Evolutionary conservation across 768 basidiomycete genomes (phyloP), one percentile per base, ranked within the genome.

Genomic region (Mycena floridula): DNA sequence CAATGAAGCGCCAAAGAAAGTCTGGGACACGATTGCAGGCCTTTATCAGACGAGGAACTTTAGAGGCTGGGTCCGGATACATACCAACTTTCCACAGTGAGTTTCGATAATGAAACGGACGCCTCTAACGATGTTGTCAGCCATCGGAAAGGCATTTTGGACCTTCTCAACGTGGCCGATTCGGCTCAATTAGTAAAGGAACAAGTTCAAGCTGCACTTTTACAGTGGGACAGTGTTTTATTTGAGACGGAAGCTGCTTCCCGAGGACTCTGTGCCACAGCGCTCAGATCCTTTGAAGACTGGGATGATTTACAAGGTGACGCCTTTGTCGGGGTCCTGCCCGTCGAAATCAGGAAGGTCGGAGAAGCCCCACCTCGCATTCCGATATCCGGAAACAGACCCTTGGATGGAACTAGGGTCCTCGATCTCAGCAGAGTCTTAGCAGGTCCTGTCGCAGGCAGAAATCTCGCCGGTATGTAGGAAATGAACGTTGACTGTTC

Each of bases 41-140:
- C 41, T 77, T 0, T 82, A 81, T 51, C 53, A 59, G 27, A 79
- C 79, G n/a, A 73, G 69, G 46, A 72, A 77, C 46, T n/a, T n/a
- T 35, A 13, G 18, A 35, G 51, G 68, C 36, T 74, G 61, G 50
- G 72, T 82, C 13, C 66, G 80, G 23, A 69, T 79, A 9, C 81
- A 82, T 48, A 79, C 80, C 16, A 82, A 82, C 44, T 82, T 82
- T 54, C 75, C 79, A 27, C 81, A 82, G 80, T 79, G 66, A 57
- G 56, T 43, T 4, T 15, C 22, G 43, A 15, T 6, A 18, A 41
- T 8, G 23, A 23, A 40, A 21, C 13, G 16, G 24, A 35, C 32
- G 15, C 28, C 44, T 24, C 23, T 40, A 4, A 40, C 30, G 38
- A 15, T 37, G 25, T 25, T 36, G 49, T 39, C 26, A 79, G 79